A percentile compares a stretch with the other conserved stretches of the same genome.
These are phyloP conservation scores for Trichoderma brevicompactum DNA, from an alignment of 2,329 filamentous ascomycete genomes.

Conservation along the genomic window DNA sequence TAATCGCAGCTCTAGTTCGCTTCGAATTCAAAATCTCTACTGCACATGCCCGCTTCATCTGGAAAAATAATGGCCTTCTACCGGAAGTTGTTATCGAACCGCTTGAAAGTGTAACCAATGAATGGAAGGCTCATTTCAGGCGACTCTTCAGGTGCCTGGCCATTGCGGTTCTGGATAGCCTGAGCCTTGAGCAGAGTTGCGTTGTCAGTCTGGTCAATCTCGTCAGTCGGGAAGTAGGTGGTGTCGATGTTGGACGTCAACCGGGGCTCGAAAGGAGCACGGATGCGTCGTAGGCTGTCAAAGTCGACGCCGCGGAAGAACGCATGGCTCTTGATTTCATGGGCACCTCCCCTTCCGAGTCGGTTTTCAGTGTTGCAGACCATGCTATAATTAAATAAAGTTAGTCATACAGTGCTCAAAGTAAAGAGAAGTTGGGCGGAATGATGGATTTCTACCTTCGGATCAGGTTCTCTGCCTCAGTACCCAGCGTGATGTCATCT, in stretches of 20 bases:
- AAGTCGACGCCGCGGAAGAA: constrained; percentile 98
- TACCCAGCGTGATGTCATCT: constrained; percentile 86
- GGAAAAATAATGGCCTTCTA: constrained; percentile 36
- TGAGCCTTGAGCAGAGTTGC: constrained; percentile 85
- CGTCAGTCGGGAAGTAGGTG: constrained; percentile 97
- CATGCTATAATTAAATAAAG: constrained; percentile 61
- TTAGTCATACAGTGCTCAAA: background rate
- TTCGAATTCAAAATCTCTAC: constrained; percentile 29
- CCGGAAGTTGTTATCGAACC: constrained; percentile 77
- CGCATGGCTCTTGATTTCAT: constrained; percentile 89
- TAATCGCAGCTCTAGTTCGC: constrained; percentile 15
- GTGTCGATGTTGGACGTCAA: constrained; percentile 93
- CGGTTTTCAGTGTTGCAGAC: constrained; percentile 94
- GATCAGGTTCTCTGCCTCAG: constrained; percentile 90
- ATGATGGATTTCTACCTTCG: constrained; percentile 66
- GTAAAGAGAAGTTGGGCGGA: background rate
- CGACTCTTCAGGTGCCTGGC: constrained; percentile 66
- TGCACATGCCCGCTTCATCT: constrained; percentile 25
- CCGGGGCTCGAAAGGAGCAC: constrained; percentile 94
- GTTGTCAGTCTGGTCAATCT: constrained; percentile 96
- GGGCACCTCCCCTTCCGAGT: constrained; percentile 81
- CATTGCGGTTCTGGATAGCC: constrained; percentile 66
- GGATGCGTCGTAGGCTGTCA: constrained; percentile 87
- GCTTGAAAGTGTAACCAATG: constrained; percentile 76
- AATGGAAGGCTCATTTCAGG: constrained; percentile 94